Evolutionary conservation across 441 rosid genomes (phyloP), one percentile per base, ranked within the genome.

Genomic region (Breynia disticha): DNA sequence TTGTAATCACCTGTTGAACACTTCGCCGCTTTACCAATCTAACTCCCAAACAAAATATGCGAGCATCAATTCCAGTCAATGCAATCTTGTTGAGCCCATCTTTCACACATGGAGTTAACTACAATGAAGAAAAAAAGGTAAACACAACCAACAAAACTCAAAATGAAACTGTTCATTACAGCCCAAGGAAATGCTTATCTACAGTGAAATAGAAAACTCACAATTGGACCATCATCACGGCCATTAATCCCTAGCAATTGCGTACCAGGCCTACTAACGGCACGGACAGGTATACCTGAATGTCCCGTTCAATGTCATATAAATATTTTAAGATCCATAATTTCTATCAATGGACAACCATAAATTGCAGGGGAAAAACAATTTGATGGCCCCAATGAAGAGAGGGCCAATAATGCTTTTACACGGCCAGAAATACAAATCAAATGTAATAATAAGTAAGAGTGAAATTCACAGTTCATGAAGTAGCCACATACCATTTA

Each of bases 151-250:
- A 21, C 50, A 60, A 44, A 35, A 52, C 51, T 2, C n/a, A n/a
- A 12, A 5, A 52, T 14, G 5, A 17, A 16, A 17, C 11, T 49
- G 15, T 49, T 5, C 21, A 11, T 4, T 28, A 28, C 5, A 28
- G 35, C 35, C n/a, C 8, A 28, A 32, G 2, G 38, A 59, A 49
- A 16, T 6, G 50, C 5, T 43, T 13, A 28, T 38, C n/a, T 16
- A n/a, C 16, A 38, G 19, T 0, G 4, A 18, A 41, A 16, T 41
- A 1, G 48, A 45, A 58, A 50, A 74, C 97, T 77, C 79, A 93
- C 98, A 65, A 81, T 79, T 59, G 95, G 87, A 62, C 95, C 98
- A 80, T 93, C 97, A 73, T 93, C 98, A 70, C 98, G 97, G 56
- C 98, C 98, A 76, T 81, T 93, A 45, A 79, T 84, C 56, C 98